Evolutionary conservation across 169 alveolate species (phyloP).

Genomic region (Plasmodium fragile): DNA sequence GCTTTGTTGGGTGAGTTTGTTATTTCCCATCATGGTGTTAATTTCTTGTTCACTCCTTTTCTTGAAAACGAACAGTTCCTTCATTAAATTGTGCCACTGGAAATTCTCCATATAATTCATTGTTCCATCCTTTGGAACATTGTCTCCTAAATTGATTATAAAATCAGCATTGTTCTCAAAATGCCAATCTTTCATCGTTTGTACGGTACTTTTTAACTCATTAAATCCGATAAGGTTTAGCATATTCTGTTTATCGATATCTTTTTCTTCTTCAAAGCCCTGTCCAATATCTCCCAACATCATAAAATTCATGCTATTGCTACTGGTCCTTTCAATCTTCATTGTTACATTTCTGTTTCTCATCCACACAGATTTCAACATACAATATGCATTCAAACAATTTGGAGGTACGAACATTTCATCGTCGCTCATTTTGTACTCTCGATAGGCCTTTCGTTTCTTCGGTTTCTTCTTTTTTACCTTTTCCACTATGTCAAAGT

Average conservation of each 20-base stretch:
- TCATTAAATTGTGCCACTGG: constrained; percentile 65
- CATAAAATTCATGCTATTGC: constrained; percentile 70
- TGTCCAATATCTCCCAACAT: constrained; percentile 70
- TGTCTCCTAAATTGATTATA: constrained; percentile 73
- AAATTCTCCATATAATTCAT: constrained; percentile 13
- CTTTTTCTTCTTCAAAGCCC: constrained; percentile 45
- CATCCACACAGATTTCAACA: constrained; percentile 61
- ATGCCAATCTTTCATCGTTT: constrained; percentile 70
- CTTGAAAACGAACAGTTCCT: constrained; percentile 35
- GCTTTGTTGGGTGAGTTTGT: constrained; percentile 7
- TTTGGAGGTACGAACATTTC: constrained; percentile 54
- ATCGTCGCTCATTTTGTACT: constrained; percentile 57
- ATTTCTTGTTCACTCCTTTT: constrained; percentile 40
- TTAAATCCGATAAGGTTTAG: constrained; percentile 50
- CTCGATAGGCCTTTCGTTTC: constrained; percentile 25
- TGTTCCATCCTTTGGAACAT: constrained; percentile 28
- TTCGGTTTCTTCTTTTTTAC: neutral
- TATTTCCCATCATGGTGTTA: neutral
- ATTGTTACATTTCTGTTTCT: constrained; percentile 44
- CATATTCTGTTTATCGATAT: constrained; percentile 12
- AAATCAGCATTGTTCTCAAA: constrained; percentile 53
- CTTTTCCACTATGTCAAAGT: neutral
- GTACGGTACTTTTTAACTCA: constrained; percentile 61
- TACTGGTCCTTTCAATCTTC: constrained; percentile 43
- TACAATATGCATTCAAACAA: constrained; percentile 58